Base-by-base conservation (phyloP, 192 early-diverging fungal species). In the Backusella luteola region DNA sequence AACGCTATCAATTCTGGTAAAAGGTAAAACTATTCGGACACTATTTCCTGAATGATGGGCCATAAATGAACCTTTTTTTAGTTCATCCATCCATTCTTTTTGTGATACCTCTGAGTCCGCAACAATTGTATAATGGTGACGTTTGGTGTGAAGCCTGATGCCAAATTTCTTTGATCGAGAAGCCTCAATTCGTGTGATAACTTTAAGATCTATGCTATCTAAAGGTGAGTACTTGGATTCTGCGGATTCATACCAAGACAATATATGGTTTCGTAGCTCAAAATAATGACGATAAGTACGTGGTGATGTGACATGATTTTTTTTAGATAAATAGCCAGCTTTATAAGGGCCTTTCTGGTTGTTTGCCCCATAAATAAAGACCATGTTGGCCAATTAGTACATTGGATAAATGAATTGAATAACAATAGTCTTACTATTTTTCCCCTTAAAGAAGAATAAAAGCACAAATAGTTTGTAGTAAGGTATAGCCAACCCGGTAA, bases 401-500 rank as follows among this genome's bases (percentile, higher is more conserved):
- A 19, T 49, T 21, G 2, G 23, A 35, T 73, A 67, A 44, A 23
- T 46, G n/a, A 36, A 44, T 68, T 29, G 46, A 56, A 41, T 36
- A n/a, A 8, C 23, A 66, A 9, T 19, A 42, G 15, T 44, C 46
- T 75, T 81, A 90, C 89, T 63, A 84, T 80, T 56, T 76, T 80
- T 17, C 79, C 73, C n/a, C 85, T 88, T 6, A 92, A 81, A 17
- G 83, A 80, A 67, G 88, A 87, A 79, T 91, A 91, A 77, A 91
- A 92, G 23, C 87, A 89, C 7, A 92, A 80, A 71, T 90, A 87
- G 19, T 81, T 77, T 21, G 88, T 78, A 1, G 91, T 92, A 34
- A 92, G 66, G 59, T 87, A 92, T 74, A 92, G 75, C 63, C 88
- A 84, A 26, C 91, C 91, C 21, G 86, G 87, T 23, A 92, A 76